Percentiles rank a stretch among this genome's conserved stretches.
Evolutionary conservation across 257 asterid species (phyloP).

Genomic region (Ilex aquifolium): DNA sequence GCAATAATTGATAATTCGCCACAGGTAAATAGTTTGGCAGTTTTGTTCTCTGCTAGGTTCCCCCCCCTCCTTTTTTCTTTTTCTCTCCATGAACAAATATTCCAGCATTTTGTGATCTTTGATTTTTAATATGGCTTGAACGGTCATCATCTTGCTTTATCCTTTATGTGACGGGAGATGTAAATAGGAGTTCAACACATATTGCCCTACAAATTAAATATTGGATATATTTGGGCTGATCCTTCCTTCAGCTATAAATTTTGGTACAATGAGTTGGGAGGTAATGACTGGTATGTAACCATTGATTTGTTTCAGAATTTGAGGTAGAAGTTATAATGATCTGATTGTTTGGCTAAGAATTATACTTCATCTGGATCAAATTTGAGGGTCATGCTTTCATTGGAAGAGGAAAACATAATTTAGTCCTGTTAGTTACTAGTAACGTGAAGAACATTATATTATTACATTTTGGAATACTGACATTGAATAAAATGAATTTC

Average conservation of each 20-base stretch:
- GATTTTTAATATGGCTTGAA: not conserved
- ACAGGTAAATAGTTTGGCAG: slow-evolving; percentile 43
- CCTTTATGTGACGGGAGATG: too few species aligned
- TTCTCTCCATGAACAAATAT: too few species aligned
- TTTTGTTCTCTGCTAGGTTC: too few species aligned
- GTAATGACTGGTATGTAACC: too few species aligned
- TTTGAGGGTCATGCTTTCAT: not conserved
- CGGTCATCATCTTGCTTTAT: not conserved
- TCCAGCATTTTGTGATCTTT: too few species aligned
- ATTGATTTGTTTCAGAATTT: not conserved
- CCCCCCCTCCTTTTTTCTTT: too few species aligned
- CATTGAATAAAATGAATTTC: too few species aligned
- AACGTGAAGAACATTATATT: not conserved
- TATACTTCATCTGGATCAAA: not conserved
- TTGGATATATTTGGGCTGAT: too few species aligned
- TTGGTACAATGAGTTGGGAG: not conserved
- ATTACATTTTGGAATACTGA: not conserved
- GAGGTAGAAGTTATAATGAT: not conserved
- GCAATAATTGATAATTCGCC: slow-evolving; percentile 89
- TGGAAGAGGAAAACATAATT: not conserved
- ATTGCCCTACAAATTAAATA: too few species aligned
- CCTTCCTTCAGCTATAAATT: not conserved
- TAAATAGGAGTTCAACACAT: too few species aligned
- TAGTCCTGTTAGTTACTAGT: not conserved
- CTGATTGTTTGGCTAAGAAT: not conserved